phyloP scores from a whole-genome alignment of 75 land plant species.

The Pinus albicaulis region DNA sequence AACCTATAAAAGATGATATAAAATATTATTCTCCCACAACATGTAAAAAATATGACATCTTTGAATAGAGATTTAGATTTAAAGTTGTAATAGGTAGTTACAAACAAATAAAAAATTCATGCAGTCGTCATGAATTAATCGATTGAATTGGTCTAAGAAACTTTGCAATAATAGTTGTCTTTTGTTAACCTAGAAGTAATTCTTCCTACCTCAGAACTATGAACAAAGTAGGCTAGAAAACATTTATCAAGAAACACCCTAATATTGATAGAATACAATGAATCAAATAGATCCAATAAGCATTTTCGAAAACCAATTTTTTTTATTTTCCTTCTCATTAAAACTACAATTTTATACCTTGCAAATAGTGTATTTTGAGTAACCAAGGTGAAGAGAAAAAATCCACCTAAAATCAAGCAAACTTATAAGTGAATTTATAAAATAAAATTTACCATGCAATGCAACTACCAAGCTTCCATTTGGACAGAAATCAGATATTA shows the following conservation, averaged over 20 bases:
- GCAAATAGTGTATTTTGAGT: background rate
- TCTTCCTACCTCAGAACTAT: background rate
- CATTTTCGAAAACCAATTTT: too few relatives aligned
- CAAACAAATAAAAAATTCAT: background rate
- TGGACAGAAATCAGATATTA: conserved; percentile 71
- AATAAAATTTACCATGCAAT: conserved; percentile 51
- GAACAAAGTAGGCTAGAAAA: background rate
- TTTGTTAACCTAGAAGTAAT: background rate
- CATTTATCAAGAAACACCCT: background rate
- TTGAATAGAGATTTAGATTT: background rate
- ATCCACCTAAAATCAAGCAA: background rate
- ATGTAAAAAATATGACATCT: background rate
- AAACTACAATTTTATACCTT: background rate
- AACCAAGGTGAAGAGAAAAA: background rate
- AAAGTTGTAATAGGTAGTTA: background rate
- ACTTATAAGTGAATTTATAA: background rate
- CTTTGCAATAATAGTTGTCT: background rate
- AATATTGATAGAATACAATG: too few relatives aligned
- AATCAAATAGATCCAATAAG: too few relatives aligned
- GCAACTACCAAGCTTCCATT: conserved; percentile 78
- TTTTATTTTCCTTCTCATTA: too few relatives aligned
- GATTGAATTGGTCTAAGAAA: background rate
- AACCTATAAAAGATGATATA: background rate
- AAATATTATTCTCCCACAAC: background rate
- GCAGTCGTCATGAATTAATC: background rate